A percentile compares a stretch with the other conserved stretches of the same genome.
phyloP scores from a whole-genome alignment of 805 yeast species.

The Suhomyces faveliae region DNA sequence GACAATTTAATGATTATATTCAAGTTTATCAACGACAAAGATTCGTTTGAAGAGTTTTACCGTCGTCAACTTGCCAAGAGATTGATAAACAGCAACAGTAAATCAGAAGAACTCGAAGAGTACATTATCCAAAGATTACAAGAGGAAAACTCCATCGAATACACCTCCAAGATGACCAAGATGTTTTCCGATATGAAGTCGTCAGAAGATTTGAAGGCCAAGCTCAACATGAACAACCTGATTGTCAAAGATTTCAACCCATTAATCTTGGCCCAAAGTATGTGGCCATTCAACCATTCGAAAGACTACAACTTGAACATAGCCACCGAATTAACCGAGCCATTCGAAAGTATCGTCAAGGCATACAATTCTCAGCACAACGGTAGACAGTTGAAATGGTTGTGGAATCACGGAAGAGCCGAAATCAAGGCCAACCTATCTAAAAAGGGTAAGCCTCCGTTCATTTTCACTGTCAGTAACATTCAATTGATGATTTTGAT shows the following conservation, averaged over 20 bases:
- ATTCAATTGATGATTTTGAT: slow-evolving; percentile 84
- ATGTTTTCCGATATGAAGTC: slow-evolving; percentile 94
- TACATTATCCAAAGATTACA: slow-evolving; percentile 80
- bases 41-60: slow-evolving; percentile 91
- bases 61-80: slow-evolving; percentile 87
- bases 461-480: slow-evolving; percentile 74
- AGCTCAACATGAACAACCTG: slow-evolving; percentile 39
- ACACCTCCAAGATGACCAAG: slow-evolving; percentile 88
- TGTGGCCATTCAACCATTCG: slow-evolving; percentile 73
- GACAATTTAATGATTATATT: slow-evolving; percentile 86
- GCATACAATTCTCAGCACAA: slow-evolving; percentile 73
- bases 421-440: slow-evolving; percentile 86
- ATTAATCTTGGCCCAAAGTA: slow-evolving; percentile 77
- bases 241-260: slow-evolving; percentile 61
- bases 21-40: slow-evolving; percentile 88
- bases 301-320: slow-evolving; percentile 47
- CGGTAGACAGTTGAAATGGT: slow-evolving; percentile 91
- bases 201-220: slow-evolving; percentile 69
- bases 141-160: slow-evolving; percentile 86
- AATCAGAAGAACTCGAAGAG: slow-evolving; percentile 83
- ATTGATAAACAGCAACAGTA: slow-evolving; percentile 81
- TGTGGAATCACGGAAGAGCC: slow-evolving; percentile 92
- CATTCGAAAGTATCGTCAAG: slow-evolving; percentile 65
- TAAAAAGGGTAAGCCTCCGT: slow-evolving; percentile 78
- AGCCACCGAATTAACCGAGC: slow-evolving; percentile 63